phyloP scores from a whole-genome alignment of 1,284 basidiomycete species.

The Marasmius oreades region DNA sequence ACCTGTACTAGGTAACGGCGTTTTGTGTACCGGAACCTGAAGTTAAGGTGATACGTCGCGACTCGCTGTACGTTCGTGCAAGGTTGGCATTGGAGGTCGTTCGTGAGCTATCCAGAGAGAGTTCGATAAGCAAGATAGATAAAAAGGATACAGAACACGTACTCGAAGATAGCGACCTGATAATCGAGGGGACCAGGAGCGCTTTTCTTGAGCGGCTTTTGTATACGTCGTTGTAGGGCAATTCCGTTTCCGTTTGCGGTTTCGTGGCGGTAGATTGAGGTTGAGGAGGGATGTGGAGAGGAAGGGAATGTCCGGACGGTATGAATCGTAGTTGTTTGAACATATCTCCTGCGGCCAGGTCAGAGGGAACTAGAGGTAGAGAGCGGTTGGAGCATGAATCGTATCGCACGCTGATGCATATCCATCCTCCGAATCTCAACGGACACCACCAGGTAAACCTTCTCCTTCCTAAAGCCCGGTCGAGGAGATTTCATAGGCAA shows the following conservation, averaged over 20 bases:
- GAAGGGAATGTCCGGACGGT: slow-evolving; percentile 54
- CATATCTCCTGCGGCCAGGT: slow-evolving; percentile 42
- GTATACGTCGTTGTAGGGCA: slow-evolving; percentile 86
- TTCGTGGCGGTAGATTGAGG: too few species aligned
- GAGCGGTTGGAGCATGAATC: slow-evolving; percentile 19
- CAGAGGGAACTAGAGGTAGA: neutral
- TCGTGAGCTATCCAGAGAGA: slow-evolving; percentile 48
- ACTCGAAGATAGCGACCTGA: slow-evolving; percentile 84
- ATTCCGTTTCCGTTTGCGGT: slow-evolving; percentile 21
- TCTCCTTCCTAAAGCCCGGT: slow-evolving; percentile 23
- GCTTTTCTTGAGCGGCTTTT: slow-evolving; percentile 83
- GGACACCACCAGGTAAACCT: slow-evolving; percentile 62
- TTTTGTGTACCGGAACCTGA: slow-evolving; percentile 45
- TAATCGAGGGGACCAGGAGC: slow-evolving; percentile 84
- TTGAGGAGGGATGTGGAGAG: slow-evolving; percentile 26
- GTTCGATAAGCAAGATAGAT: slow-evolving; percentile 1
- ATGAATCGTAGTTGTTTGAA: slow-evolving; percentile 76
- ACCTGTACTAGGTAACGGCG: slow-evolving; percentile 17
- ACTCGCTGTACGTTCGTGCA: slow-evolving; percentile 63
- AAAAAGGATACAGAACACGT: slow-evolving; percentile 26
- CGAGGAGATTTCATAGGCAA: slow-evolving; percentile 22
- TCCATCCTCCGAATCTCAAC: slow-evolving; percentile 40
- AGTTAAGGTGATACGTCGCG: slow-evolving; percentile 60
- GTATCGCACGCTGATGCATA: slow-evolving; percentile 44
- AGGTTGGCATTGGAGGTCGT: slow-evolving; percentile 70